A percentile compares a stretch with the other conserved stretches of the same genome.
Evolutionary conservation across 1,139 yeast genomes (phyloP).

Genomic region (Yamadazyma blattariae): DNA sequence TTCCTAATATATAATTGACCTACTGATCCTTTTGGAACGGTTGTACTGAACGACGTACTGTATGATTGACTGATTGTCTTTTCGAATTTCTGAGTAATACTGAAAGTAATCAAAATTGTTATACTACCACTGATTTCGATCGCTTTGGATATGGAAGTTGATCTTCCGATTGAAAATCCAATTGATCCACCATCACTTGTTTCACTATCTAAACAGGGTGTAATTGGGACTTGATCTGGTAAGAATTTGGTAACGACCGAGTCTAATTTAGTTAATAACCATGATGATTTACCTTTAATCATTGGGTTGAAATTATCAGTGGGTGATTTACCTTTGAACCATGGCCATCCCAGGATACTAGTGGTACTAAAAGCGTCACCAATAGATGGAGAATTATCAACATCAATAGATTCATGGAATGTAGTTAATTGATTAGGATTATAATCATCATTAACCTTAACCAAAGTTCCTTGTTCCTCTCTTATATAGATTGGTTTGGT

Average conservation of each 20-base stretch:
- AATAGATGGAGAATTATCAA: neutral
- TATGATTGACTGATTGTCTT: constrained; percentile 1
- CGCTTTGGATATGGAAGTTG: constrained; percentile 4
- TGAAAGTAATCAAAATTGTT: constrained; percentile 1
- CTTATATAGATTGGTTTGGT: constrained; percentile 1
- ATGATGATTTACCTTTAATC: neutral
- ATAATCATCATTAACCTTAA: neutral
- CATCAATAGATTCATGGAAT: constrained; percentile 1
- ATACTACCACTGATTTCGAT: constrained; percentile 7
- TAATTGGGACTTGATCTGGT: constrained; percentile 11
- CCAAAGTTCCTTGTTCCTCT: neutral
- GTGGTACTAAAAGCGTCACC: neutral
- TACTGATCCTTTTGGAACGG: constrained; percentile 10
- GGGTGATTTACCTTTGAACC: too few relatives aligned
- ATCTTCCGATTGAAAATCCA: constrained; percentile 9
- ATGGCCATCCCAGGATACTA: too few relatives aligned
- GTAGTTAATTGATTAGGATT: neutral
- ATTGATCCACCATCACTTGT: constrained; percentile 15
- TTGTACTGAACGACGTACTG: constrained; percentile 8
- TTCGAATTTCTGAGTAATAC: constrained; percentile 2
- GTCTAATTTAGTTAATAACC: constrained; percentile 5
- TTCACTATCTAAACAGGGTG: constrained; percentile 13
- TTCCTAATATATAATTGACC: constrained; percentile 13
- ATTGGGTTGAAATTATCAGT: neutral
- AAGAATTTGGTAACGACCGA: constrained; percentile 2